Evolutionary conservation across 1,139 yeast species (phyloP).

Genomic region (Debaryomyces udenii): DNA sequence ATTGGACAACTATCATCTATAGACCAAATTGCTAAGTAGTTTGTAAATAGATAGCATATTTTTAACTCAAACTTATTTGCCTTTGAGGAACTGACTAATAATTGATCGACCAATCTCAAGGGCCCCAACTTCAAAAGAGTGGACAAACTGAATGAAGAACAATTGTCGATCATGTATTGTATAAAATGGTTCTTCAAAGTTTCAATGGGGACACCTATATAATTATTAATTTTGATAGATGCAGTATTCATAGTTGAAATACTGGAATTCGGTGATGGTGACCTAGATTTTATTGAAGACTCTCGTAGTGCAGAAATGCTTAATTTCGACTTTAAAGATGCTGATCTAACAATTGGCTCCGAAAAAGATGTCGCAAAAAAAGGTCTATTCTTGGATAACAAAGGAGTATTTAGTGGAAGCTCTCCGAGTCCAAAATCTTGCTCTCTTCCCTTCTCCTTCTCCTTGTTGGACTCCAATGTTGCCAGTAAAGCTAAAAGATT

Average conservation of each 20-base stretch:
- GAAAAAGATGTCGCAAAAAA: slow-evolving; percentile 2
- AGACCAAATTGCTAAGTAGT: slow-evolving; percentile 32
- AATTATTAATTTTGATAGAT: slow-evolving; percentile 20
- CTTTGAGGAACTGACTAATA: slow-evolving; percentile 23
- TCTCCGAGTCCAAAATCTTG: background rate
- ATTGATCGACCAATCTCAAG: slow-evolving; percentile 40
- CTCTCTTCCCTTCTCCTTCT: background rate
- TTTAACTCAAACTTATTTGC: slow-evolving; percentile 16
- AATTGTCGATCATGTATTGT: slow-evolving; percentile 28
- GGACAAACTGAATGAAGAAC: slow-evolving; percentile 28
- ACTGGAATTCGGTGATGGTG: slow-evolving; percentile 26
- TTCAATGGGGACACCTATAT: slow-evolving; percentile 26
- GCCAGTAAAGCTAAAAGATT: slow-evolving; percentile 15
- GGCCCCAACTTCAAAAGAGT: slow-evolving; percentile 35
- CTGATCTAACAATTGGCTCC: background rate
- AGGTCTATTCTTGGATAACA: background rate
- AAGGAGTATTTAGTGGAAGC: background rate
- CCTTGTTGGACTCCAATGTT: slow-evolving; percentile 11
- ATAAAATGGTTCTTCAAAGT: slow-evolving; percentile 33
- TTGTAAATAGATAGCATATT: slow-evolving; percentile 38
- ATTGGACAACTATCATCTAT: slow-evolving; percentile 9
- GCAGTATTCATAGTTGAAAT: slow-evolving; percentile 22
- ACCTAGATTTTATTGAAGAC: slow-evolving; percentile 14
- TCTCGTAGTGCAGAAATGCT: slow-evolving; percentile 1
- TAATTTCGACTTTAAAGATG: background rate